Percentiles rank a stretch among this genome's conserved stretches.
These are phyloP conservation scores for Coccomyxa subellipsoidea DNA, from an alignment of 163 green algal genomes.

Conservation along the genomic window DNA sequence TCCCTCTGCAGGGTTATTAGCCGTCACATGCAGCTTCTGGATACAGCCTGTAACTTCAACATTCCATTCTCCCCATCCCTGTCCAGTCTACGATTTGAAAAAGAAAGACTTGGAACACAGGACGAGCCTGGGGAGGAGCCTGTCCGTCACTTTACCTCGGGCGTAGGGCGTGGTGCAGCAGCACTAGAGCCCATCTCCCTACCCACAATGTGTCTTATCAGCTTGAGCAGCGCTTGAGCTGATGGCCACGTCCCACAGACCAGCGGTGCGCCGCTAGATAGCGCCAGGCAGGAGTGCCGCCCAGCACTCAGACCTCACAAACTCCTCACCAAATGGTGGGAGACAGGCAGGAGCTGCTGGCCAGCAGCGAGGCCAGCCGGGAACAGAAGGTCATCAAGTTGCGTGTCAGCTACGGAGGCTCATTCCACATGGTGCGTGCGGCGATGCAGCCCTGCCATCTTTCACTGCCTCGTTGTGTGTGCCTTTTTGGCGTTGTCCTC, in stretches of 20 bases:
- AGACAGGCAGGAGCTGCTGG: background rate
- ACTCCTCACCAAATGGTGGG: background rate
- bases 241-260: background rate
- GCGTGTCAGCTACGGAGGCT: conserved; percentile 5
- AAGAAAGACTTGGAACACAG: background rate
- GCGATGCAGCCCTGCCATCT: background rate
- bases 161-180: background rate
- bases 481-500: background rate
- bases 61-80: conserved; percentile 2
- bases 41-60: background rate
- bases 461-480: background rate
- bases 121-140: background rate
- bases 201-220: background rate
- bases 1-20: background rate
- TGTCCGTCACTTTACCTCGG: background rate
- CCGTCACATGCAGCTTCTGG: background rate
- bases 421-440: background rate
- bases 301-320: background rate
- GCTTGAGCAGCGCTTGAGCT: background rate
- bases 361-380: background rate
- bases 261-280: background rate
- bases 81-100: background rate
- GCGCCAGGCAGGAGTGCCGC: background rate
- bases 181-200: background rate
- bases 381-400: conserved; percentile 8